Evolutionary conservation across 495 filamentous ascomycete species (phyloP).

Genomic region (Podospora australis): DNA sequence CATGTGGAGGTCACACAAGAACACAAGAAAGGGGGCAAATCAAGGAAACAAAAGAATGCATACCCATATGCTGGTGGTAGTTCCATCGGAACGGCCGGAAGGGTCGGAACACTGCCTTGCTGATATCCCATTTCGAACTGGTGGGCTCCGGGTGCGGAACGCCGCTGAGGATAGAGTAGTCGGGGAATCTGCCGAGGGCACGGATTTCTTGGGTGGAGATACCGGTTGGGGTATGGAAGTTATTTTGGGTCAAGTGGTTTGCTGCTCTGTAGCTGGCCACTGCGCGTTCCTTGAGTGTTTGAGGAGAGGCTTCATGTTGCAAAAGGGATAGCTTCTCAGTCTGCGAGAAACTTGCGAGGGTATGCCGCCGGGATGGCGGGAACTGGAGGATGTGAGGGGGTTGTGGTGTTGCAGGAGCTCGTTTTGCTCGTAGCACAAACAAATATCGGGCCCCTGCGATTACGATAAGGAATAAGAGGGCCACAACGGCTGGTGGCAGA

Average conservation of each 20-base stretch:
- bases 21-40: background rate
- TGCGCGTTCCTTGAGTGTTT: constrained; percentile 8
- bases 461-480: background rate
- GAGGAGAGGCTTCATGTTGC: constrained; percentile 2
- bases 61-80: constrained; percentile 95
- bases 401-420: background rate
- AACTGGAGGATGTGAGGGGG: constrained; percentile 14
- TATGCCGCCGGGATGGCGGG: constrained; percentile 33
- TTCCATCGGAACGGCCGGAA: constrained; percentile 80
- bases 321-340: constrained; percentile 10
- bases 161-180: constrained; percentile 72
- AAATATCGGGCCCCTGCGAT: background rate
- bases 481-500: background rate
- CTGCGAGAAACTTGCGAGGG: constrained; percentile 24
- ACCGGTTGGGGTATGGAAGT: constrained; percentile 29
- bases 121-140: constrained; percentile 52
- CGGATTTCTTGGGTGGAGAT: constrained; percentile 65
- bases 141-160: constrained; percentile 69
- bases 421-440: background rate
- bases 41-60: constrained; percentile 16
- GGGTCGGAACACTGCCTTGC: constrained; percentile 59
- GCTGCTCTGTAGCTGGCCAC: constrained; percentile 13
- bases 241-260: constrained; percentile 4
- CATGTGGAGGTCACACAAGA: too few species aligned
- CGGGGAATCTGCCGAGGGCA: constrained; percentile 67